A percentile compares a stretch with the other conserved stretches of the same genome.
Evolutionary conservation across 495 filamentous ascomycete species (phyloP).

Genomic region (Paragyromitra xinjiangensis): DNA sequence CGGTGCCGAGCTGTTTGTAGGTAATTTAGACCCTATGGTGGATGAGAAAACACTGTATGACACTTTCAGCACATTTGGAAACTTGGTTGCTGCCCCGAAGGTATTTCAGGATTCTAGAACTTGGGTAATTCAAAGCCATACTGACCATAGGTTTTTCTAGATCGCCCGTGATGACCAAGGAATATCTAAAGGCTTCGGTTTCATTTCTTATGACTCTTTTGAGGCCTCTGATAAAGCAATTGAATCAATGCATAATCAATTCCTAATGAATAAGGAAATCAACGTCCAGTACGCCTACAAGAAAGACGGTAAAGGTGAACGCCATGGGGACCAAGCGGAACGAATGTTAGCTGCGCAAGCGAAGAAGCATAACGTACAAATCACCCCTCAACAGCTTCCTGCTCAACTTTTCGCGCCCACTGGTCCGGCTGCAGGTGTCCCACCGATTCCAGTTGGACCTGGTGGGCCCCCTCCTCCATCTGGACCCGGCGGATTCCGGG

Average conservation of each 20-base stretch:
- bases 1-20: slow-evolving; percentile 95
- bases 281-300: slow-evolving; percentile 99
- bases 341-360: slow-evolving; percentile 91
- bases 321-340: slow-evolving; percentile 94
- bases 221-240: slow-evolving; percentile 94
- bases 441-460: slow-evolving; percentile 44
- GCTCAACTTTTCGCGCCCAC: slow-evolving; percentile 56
- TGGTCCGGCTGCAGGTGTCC: slow-evolving; percentile 48
- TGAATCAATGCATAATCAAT: slow-evolving; percentile 93
- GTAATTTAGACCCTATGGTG: slow-evolving; percentile 93
- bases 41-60: slow-evolving; percentile 97
- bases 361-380: slow-evolving; percentile 85
- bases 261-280: slow-evolving; percentile 94
- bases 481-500: slow-evolving; percentile 48
- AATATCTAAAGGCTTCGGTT: slow-evolving; percentile 94
- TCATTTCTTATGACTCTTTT: slow-evolving; percentile 92
- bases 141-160: slow-evolving; percentile 58
- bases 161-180: slow-evolving; percentile 91
- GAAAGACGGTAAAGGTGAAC: slow-evolving; percentile 97
- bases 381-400: slow-evolving; percentile 53
- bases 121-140: slow-evolving; percentile 17
- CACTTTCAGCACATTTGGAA: slow-evolving; percentile 93
- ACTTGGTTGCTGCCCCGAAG: slow-evolving; percentile 83
- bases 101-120: slow-evolving; percentile 56
- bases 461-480: slow-evolving; percentile 47